Base-by-base conservation (phyloP, 257 asterid genomes). In the Solanum commersonii region DNA sequence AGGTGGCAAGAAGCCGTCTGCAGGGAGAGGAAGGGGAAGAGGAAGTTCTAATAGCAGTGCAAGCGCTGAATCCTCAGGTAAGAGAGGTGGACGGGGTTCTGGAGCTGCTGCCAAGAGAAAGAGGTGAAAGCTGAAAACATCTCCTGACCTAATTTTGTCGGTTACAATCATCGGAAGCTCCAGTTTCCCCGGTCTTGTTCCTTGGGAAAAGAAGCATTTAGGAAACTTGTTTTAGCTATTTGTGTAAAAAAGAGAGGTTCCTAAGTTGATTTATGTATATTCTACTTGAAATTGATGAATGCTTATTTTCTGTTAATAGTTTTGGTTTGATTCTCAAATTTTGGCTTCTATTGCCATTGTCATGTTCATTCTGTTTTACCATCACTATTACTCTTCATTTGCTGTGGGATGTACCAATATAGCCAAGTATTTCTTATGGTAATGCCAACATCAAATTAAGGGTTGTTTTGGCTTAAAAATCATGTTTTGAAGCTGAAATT, bases 41-140 rank as follows among this genome's bases (percentile, higher is more conserved):
- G 93, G 93, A 74, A 86, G 89, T 88, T 89, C 94, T 56, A 89
- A 52, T 27, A 71, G 92, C n/a, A 88, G 92, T 2, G 91, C 89
- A 86, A 91, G 87, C 10, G 92, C 95, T n/a, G 93, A 93, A 88
- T 89, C 93, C 49, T 89, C 84, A 25, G 63, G 92, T 9, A 72
- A 92, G 5, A 91, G 87, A 86, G 93, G 94, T 14, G 91, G 91
- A 2, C 88, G 90, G 31, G 94, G 94, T 22, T 89, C 95, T 20
- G 94, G 92, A 3, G 78, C 94, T 60, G 82, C 92, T 49, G 94
- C 94, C 71, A 96, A 95, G 95, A 93, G 98, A 89, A 96, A 95
- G 94, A 92, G 96, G 92, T 96, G 91, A 95, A 74, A 83, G 7
- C 15, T 4, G 70, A 49, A 49, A 46, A 79, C 68, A 49, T 82